A percentile compares a stretch with the other conserved stretches of the same genome.
phyloP scores from a whole-genome alignment of 441 rosid genomes.

The Pelargonium australe region DNA sequence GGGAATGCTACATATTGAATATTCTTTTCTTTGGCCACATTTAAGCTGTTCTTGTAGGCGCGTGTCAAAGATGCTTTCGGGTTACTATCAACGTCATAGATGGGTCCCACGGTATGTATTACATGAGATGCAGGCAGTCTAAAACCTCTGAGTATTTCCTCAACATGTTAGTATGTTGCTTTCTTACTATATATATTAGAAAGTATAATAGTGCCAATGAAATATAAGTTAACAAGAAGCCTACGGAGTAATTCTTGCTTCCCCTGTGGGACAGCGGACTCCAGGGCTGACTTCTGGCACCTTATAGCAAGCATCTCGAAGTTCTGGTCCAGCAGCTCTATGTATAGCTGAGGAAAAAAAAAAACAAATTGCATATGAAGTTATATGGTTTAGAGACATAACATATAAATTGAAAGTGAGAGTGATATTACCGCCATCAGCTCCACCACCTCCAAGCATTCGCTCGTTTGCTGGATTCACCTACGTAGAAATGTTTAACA shows the following conservation, averaged over 20 bases:
- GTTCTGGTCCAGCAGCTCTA: constrained; percentile 82
- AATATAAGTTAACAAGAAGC: constrained; percentile 9
- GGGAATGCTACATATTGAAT: constrained; percentile 76
- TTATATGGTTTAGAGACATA: constrained; percentile 5
- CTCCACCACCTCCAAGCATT: constrained; percentile 95
- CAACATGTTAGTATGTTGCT: constrained; percentile 10
- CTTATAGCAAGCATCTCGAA: constrained; percentile 61
- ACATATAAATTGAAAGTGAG: neutral
- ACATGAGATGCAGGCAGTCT: constrained; percentile 71
- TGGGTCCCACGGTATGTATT: constrained; percentile 82
- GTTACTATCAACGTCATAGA: constrained; percentile 48
- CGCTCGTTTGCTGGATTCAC: constrained; percentile 72
- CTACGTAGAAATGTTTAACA: constrained; percentile 24
- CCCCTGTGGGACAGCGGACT: constrained; percentile 72
- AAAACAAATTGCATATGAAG: constrained; percentile 7
- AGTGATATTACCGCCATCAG: constrained; percentile 60
- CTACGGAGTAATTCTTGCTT: constrained; percentile 79
- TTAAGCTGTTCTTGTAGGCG: constrained; percentile 67
- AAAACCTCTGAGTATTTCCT: constrained; percentile 55
- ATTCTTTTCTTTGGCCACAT: constrained; percentile 62
- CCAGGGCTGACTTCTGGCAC: constrained; percentile 70
- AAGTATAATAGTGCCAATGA: neutral
- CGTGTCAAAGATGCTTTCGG: constrained; percentile 46
- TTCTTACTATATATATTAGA: neutral
- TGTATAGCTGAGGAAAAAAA: constrained; percentile 51